Evolutionary conservation across 2,329 filamentous ascomycete genomes (phyloP), one percentile per base, ranked within the genome.

Genomic region (Apiospora koreana): DNA sequence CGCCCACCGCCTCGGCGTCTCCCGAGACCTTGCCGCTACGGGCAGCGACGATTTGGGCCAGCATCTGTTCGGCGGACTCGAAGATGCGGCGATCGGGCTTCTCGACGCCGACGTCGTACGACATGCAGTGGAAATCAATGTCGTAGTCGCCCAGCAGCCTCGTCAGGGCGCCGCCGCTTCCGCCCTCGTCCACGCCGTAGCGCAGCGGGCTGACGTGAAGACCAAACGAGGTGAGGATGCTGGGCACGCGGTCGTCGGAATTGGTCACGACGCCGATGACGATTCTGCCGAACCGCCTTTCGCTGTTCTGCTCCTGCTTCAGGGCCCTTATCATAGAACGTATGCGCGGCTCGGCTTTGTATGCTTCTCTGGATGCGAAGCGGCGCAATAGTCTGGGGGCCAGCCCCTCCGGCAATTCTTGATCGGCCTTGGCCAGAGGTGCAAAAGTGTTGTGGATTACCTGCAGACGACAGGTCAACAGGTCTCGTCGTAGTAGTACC

Each of bases 201-300:
- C 80, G 78, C 43, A 80, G 50, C 0, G 82, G 80, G 68, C 81
- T 82, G 2, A 90, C 80, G 2, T 76, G 77, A 38, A 92, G 74
- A 0, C 86, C 87, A 5, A 91, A 79, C 0, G 87, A 87, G 0
- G 82, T 78, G 4, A 92, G 77, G 28, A 91, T 83, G 35, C 78
- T 78, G 0, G 85, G 83, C 0, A 91, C 86, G n/a, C 89, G 82
- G 75, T 88, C 84, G 73, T 92, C 89, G 0, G 89, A 91, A 76
- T 92, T 92, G 14, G 88, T 89, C 67, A 92, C 83, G 7, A 91
- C 81, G 35, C 89, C 89, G 6, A 89, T 79, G 1, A 88, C 79
- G 5, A 85, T 81, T 16, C 76, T 77, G 18, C 80, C 74, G 75
- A 83, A 84, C 45, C 62, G 71, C 41, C 16, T 50, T 2, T 14